Evolutionary conservation across 2,329 filamentous ascomycete genomes (phyloP), one percentile per base, ranked within the genome.

Genomic region (Fusarium keratoplasticum): DNA sequence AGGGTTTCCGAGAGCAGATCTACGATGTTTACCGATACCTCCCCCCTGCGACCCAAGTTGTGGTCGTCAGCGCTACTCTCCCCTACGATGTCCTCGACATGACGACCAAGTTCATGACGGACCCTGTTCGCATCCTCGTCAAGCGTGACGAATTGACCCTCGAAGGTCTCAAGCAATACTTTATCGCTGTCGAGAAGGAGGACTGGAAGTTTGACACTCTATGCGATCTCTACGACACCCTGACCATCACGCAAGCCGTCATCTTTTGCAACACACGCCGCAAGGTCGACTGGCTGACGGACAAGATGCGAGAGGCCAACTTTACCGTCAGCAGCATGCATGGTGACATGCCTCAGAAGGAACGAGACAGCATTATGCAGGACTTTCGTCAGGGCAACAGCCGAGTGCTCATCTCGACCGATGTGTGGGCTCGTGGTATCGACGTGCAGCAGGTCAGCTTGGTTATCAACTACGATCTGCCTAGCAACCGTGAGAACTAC

Each of bases 201-300:
- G 96, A 98, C 83, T 99, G 96, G 96, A 99, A 99, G 84, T 98
- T 99, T 78, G 96, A 99, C 83, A 99, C 96, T 4, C 91, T 99
- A 6, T 98, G 95, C 84, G 96, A 99, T 86, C 92, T 99, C 67
- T 99, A 99, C 89, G 96, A 99, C 83, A 98, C 96, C 14, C 90
- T 99, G 52, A 99, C 96, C 64, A 98, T 99, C 81, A 98, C 96
- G 18, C 96, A 98, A 86, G 96, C 96, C 54, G 96, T 99, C 83
- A 99, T 99, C 83, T 99, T 99, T 89, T 99, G 96, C 89, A 99
- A 99, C 86, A 99, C 96, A 8, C 93, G 96, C 76, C 92, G 96
- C 84, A 99, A 99, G 93, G 96, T 99, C 62, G 96, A 99, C 84
- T 99, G 96, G 96, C 87, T 99, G 69, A 98, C 96, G 6, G 96